Base-by-base conservation (phyloP, 306 rosid species). In the Parietaria judaica region DNA sequence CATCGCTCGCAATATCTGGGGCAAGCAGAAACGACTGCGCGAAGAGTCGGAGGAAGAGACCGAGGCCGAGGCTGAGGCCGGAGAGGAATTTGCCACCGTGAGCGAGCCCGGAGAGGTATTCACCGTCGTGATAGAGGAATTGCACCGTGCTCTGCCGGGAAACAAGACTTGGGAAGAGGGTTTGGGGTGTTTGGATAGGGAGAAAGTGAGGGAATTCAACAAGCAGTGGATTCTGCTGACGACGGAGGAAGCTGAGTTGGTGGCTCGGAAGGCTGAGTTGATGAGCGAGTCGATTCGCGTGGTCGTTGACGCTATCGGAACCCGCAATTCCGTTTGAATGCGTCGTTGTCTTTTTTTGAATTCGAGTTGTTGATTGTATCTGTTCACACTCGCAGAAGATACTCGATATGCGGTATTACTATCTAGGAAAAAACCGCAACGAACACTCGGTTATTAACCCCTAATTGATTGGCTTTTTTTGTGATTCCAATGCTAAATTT, bases 1-100 rank as follows among this genome's bases (percentile, higher is more conserved):
- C n/a, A 49, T 60, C 14, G 66, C 72, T 3, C 72, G 71, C 64
- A 47, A 44, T 64, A 72, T 72, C 59, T 72, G 77, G 77, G 77
- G 77, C 7, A 60, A 60, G 58, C 14, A 9, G 6, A 60, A 46
- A 17, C 52, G 38, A 31, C 4, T 48, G 34, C 7, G 36, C 4
- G 56, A 63, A 44, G 34, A 50, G 15, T 31, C 6, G 12, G 3
- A 61, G 17, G 54, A 41, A 41, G 45, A 41, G 45, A 41, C 7
- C 6, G 7, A 41, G 45, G 7, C 45, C 45, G 45, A 41, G 45
- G 3, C 7, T 0, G 7, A 41, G 45, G 7, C 45, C 45, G 9
- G 45, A 41, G 31, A 23, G 31, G 31, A 23, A 1, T 23, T 23
- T 2, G 31, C 31, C 31, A 41, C 45, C 45, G 9, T 5, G 9